Conservation (phyloP, 169 alveolate genomes). For the Eimeria praecox region DNA sequence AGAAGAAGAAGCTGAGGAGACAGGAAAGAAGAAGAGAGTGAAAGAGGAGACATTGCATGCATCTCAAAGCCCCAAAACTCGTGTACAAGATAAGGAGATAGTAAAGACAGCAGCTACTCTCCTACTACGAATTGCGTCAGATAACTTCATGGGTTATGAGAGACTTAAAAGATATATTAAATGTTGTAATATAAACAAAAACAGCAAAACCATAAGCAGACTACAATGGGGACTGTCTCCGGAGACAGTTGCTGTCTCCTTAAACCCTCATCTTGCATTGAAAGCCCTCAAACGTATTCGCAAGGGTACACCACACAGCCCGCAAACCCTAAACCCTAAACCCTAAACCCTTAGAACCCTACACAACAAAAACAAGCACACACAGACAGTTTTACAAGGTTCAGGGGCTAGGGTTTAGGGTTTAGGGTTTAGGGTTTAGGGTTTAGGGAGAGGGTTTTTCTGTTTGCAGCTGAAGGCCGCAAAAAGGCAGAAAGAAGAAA, state of each 20-base stretch:
- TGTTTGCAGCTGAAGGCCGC: constrained; percentile 30
- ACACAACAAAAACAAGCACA: not conserved
- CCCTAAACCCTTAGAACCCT: constrained; percentile 7
- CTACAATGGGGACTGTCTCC: not conserved
- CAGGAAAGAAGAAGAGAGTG: not conserved
- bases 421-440: constrained; percentile 33
- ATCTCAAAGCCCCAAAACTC: not conserved
- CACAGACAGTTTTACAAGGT: not conserved
- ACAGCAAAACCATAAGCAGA: not conserved
- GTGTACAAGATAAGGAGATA: not conserved
- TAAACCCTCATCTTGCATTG: not conserved
- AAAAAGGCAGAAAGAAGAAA: constrained; percentile 34
- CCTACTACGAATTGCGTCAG: constrained; percentile 23
- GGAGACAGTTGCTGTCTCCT: not conserved
- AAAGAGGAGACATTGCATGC: too few species aligned
- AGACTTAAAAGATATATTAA: not conserved
- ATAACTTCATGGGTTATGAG: not conserved
- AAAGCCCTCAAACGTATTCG: not conserved
- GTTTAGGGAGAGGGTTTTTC: not conserved
- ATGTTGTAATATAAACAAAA: constrained; percentile 16
- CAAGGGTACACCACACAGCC: not conserved
- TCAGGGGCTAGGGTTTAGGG: constrained; percentile 26
- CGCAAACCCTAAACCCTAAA: constrained; percentile 28
- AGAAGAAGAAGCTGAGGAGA: not conserved
- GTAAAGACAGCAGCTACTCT: not conserved